Base-by-base conservation (phyloP, 192 early-diverging fungal genomes). In the Borealophlyctis nickersoniae region DNA sequence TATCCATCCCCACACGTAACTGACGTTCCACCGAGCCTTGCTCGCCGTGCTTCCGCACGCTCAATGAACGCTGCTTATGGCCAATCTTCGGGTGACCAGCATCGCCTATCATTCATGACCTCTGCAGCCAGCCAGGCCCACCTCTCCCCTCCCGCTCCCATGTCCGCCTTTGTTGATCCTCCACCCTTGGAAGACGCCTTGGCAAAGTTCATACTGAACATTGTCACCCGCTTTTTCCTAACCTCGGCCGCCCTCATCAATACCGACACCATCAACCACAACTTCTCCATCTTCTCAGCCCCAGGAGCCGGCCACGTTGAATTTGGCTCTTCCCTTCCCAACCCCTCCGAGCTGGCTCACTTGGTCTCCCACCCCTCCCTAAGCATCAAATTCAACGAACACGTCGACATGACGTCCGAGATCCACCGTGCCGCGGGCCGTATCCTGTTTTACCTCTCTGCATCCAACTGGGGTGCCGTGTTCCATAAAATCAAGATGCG, bases 381-480 rank as follows among this genome's bases (percentile, higher is more conserved):
- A 19, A 45, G 9, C 7, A 7, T 45, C 7, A 13, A 7, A 7
- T 45, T 45, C 39, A 7, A 7, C 19, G n/a, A 49, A 53, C 50
- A 39, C 34, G 39, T 49, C 1, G 75, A 77, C 36, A 49, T 77
- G 3, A 54, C 69, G 26, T 45, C 63, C 28, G 92, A 91, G 62
- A 89, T 91, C 57, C 90, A 88, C 58, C 90, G 89, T 60, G 87
- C 88, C 2, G 92, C 95, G 2, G 90, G 90, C 26, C 70, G 88
- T 3, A 84, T 96, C 30, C 79, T 94, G 34, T 90, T 88, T 73
- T 96, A 89, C 72, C 77, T 95, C 22, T 91, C 90, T 51, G 90
- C 92, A 23, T 84, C 89, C 26, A 98, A 96, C 77, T 98, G 94
- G 94, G 73, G 74, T 52, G 80, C 91, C 3, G 83, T 92, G 4